Evolutionary conservation across 257 asterid genomes (phyloP).

Genomic region (Orobanche coerulescens): DNA sequence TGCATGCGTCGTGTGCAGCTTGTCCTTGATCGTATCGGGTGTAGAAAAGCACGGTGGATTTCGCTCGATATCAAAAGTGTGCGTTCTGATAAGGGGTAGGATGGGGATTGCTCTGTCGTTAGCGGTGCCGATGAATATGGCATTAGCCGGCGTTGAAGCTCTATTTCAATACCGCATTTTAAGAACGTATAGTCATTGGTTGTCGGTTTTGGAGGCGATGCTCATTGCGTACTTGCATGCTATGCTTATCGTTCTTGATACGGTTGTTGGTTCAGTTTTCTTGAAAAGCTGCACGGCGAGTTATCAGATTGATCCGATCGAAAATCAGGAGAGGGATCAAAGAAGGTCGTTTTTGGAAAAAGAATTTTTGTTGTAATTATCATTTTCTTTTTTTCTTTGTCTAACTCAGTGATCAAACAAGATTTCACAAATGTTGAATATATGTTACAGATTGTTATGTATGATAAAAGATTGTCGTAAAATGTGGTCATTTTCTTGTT

Average conservation of each 20-base stretch:
- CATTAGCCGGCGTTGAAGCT: slow-evolving; percentile 50
- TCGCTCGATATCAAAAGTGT: slow-evolving; percentile 40
- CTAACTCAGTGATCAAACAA: background rate
- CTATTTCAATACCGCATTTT: slow-evolving; percentile 56
- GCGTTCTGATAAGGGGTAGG: slow-evolving; percentile 42
- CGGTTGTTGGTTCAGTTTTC: slow-evolving; percentile 44
- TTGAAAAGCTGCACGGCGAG: slow-evolving; percentile 34
- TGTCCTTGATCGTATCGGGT: slow-evolving; percentile 42
- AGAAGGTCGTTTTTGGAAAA: background rate
- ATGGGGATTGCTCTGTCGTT: slow-evolving; percentile 45
- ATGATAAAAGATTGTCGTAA: too few species aligned
- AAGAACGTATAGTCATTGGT: slow-evolving; percentile 19
- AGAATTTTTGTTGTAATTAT: slow-evolving; percentile 14
- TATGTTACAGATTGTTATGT: background rate
- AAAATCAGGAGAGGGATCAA: slow-evolving; percentile 16
- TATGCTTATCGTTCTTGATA: slow-evolving; percentile 52
- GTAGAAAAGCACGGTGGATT: slow-evolving; percentile 37
- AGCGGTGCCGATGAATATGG: slow-evolving; percentile 44
- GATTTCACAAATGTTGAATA: background rate
- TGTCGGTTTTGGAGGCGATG: slow-evolving; percentile 44
- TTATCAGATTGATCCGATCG: background rate
- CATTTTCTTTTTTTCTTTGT: too few species aligned
- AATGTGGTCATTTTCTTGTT: too few species aligned
- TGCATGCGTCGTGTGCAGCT: slow-evolving; percentile 37
- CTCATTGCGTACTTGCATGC: slow-evolving; percentile 55